Percentiles rank a stretch among this genome's conserved stretches.
These are phyloP conservation scores for Salix arbutifolia DNA, from an alignment of 345 rosid species.

Conservation along the genomic window DNA sequence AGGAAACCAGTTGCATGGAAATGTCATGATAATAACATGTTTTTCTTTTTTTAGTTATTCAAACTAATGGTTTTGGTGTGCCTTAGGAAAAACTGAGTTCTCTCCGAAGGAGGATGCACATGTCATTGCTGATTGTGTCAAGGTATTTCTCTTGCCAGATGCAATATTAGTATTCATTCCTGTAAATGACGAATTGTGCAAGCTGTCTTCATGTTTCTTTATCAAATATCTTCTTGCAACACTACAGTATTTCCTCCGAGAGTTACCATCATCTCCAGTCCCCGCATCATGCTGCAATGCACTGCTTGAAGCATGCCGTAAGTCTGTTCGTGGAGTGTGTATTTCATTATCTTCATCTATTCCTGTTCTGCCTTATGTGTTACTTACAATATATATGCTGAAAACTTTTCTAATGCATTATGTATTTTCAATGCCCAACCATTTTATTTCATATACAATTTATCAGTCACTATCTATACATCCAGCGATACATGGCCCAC, in stretches of 20 bases:
- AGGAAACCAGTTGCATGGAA: slow-evolving; percentile 11
- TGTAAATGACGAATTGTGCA: background rate
- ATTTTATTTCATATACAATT: background rate
- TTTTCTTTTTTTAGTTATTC: background rate
- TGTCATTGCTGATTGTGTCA: slow-evolving; percentile 87
- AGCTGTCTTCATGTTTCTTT: slow-evolving; percentile 12
- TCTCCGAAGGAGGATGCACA: slow-evolving; percentile 75
- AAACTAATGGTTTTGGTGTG: slow-evolving; percentile 16
- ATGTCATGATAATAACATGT: background rate
- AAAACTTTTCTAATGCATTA: background rate
- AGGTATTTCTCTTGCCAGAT: slow-evolving; percentile 41
- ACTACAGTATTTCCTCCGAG: slow-evolving; percentile 82
- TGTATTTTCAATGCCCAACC: background rate
- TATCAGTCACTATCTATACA: background rate
- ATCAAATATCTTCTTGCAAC: slow-evolving; percentile 9
- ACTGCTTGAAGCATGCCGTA: slow-evolving; percentile 88
- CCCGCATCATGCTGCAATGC: slow-evolving; percentile 99
- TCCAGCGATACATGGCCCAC: background rate
- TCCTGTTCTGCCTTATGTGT: background rate
- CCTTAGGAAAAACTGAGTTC: slow-evolving; percentile 76
- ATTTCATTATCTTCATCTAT: slow-evolving; percentile 14
- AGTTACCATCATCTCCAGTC: slow-evolving; percentile 96
- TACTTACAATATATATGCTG: background rate
- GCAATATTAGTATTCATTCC: background rate
- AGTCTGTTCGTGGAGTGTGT: slow-evolving; percentile 36